Conservation (phyloP, 495 filamentous ascomycete genomes). For the Penicillium subrubescens region DNA sequence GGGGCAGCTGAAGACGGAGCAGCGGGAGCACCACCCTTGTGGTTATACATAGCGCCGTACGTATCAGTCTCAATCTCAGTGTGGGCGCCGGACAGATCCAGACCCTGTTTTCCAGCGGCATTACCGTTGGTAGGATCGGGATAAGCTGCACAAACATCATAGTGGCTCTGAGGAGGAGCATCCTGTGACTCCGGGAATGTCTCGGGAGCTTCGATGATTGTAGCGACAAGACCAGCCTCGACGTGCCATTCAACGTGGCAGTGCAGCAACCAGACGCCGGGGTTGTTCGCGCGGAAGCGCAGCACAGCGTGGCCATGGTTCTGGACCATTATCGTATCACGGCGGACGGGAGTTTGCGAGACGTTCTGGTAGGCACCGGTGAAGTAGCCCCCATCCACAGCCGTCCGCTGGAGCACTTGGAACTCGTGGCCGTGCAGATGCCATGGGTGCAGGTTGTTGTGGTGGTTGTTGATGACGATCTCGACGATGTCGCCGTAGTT, state of each 20-base stretch:
- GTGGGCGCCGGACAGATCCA: conserved; percentile 23
- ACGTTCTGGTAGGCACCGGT: conserved; percentile 28
- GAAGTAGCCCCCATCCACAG: conserved; percentile 49
- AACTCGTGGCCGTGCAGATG: conserved; percentile 67
- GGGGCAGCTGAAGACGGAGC: not conserved
- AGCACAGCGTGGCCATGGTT: conserved; percentile 62
- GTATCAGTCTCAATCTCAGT: conserved; percentile 9
- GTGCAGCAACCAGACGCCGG: conserved; percentile 80
- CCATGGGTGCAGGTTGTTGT: conserved; percentile 63
- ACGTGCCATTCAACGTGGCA: conserved; percentile 86
- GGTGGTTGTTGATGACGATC: conserved; percentile 65
- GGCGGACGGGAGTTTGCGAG: conserved; percentile 30
- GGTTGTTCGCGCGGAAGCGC: conserved; percentile 69
- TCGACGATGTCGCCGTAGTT: conserved; percentile 57
- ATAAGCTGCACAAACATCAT: conserved; percentile 25
- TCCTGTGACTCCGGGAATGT: conserved; percentile 23
- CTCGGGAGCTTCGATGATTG: conserved; percentile 61
- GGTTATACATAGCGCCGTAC: conserved; percentile 26
- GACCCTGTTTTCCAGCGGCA: conserved; percentile 28
- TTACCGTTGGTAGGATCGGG: conserved; percentile 23
- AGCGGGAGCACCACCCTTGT: not conserved
- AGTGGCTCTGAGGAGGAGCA: conserved; percentile 28
- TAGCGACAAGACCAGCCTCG: conserved; percentile 68
- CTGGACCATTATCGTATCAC: conserved; percentile 61
- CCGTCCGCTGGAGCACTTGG: conserved; percentile 42